These are phyloP conservation scores for Ophiostoma ulmi DNA, from an alignment of 2,329 filamentous ascomycete species.

Conservation along the genomic window DNA sequence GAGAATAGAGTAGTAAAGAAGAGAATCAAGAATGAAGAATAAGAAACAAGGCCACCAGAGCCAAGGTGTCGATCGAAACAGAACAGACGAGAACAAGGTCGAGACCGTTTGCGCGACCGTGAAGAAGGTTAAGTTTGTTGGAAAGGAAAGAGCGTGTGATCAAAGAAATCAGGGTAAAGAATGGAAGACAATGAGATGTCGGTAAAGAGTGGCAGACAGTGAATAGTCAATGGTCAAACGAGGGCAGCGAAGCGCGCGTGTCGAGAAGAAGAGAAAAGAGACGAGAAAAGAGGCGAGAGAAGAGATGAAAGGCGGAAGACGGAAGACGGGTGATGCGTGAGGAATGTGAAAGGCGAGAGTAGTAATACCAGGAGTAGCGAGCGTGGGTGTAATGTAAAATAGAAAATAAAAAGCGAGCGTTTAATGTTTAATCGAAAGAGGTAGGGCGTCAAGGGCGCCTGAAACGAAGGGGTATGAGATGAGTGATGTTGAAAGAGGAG, in stretches of 20 bases:
- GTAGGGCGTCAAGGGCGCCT: conserved; percentile 8
- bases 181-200: conserved; percentile 10
- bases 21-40: background rate
- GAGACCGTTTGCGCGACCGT: background rate
- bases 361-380: background rate
- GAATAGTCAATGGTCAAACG: background rate
- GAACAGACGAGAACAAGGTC: background rate
- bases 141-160: background rate
- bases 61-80: conserved; percentile 13
- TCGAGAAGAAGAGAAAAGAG: background rate
- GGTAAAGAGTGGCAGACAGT: conserved; percentile 6
- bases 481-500: background rate
- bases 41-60: conserved; percentile 6
- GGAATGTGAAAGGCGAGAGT: background rate
- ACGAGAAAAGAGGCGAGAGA: background rate
- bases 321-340: background rate
- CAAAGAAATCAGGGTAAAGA: background rate
- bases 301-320: background rate
- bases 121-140: background rate
- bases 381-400: background rate
- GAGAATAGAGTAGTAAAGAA: background rate
- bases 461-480: conserved; percentile 12
- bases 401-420: background rate
- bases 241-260: background rate
- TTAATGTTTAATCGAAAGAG: background rate